A percentile compares a stretch with the other conserved stretches of the same genome.
Conservation (phyloP, 2,329 filamentous ascomycete species). For the Aspergillus awamori region DNA sequence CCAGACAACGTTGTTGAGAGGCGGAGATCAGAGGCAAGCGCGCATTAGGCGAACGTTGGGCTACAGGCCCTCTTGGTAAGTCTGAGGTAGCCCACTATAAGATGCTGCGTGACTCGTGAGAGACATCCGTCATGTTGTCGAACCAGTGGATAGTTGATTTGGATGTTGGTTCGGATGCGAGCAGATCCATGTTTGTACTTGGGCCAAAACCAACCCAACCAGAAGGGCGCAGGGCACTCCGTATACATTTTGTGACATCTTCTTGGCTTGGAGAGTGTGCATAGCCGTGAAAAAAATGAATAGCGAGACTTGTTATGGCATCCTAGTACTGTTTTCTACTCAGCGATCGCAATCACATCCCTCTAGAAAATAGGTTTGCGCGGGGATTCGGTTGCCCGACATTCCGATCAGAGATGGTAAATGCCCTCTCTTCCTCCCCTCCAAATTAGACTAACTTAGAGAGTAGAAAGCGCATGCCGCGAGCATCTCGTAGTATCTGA, state of each 20-base stretch:
- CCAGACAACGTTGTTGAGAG: neutral
- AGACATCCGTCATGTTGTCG: neutral
- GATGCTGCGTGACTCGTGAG: neutral
- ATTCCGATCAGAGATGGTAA: neutral
- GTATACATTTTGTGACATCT: neutral
- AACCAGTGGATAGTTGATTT: neutral
- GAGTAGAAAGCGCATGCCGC: neutral
- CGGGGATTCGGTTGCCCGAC: neutral
- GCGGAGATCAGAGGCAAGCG: neutral
- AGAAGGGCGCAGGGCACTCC: conserved; percentile 1
- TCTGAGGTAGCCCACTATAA: neutral
- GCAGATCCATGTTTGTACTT: conserved; percentile 6
- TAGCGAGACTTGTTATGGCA: neutral
- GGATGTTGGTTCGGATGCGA: conserved; percentile 11
- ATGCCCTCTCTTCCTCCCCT: neutral
- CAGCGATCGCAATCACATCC: neutral
- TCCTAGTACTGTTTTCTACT: neutral
- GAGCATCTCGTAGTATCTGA: neutral
- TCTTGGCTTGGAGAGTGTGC: neutral
- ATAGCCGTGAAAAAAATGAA: neutral
- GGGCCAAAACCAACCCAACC: conserved; percentile 7
- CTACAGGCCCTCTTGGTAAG: neutral
- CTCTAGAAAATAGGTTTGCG: conserved; percentile 1
- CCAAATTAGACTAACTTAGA: neutral
- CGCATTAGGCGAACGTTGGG: neutral